These are phyloP conservation scores for Rhynchosporium agropyri DNA, from an alignment of 2,329 filamentous ascomycete genomes.

Conservation along the genomic window DNA sequence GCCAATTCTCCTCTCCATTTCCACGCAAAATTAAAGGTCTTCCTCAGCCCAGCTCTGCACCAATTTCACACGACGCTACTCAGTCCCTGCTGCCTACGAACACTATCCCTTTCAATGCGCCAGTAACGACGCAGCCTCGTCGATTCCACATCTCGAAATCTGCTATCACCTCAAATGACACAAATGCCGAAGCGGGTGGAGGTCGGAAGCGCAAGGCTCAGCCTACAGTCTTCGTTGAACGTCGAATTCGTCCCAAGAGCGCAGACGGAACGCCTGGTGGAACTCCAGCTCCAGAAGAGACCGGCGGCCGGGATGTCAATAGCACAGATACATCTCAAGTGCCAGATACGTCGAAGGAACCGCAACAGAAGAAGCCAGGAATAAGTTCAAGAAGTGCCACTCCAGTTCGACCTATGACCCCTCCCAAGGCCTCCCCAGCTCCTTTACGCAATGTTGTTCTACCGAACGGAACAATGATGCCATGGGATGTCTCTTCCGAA, in stretches of 20 bases:
- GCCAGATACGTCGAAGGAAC: not conserved
- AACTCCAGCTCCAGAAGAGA: not conserved
- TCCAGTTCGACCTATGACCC: constrained; percentile 10
- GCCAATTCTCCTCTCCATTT: constrained; percentile 18
- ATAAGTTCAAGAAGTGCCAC: constrained; percentile 29
- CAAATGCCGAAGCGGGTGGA: not conserved
- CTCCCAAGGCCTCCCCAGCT: constrained; percentile 23
- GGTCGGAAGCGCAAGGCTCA: constrained; percentile 31
- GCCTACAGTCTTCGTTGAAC: constrained; percentile 59
- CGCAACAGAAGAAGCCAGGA: constrained; percentile 38
- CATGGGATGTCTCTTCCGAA: constrained; percentile 43
- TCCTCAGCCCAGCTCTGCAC: constrained; percentile 8
- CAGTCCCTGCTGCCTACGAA: not conserved
- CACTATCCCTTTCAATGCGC: constrained; percentile 6
- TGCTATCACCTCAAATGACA: constrained; percentile 35
- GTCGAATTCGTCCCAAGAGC: constrained; percentile 44
- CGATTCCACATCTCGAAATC: constrained; percentile 59
- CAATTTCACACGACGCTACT: not conserved
- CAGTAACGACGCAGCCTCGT: constrained; percentile 45
- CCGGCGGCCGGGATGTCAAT: constrained; percentile 3
- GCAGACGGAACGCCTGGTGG: constrained; percentile 18
- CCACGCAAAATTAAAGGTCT: constrained; percentile 33
- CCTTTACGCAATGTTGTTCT: constrained; percentile 38
- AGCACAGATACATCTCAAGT: not conserved
- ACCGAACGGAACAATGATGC: constrained; percentile 46